Conservation (phyloP, 257 asterid species). For the Solanum commersonii region DNA sequence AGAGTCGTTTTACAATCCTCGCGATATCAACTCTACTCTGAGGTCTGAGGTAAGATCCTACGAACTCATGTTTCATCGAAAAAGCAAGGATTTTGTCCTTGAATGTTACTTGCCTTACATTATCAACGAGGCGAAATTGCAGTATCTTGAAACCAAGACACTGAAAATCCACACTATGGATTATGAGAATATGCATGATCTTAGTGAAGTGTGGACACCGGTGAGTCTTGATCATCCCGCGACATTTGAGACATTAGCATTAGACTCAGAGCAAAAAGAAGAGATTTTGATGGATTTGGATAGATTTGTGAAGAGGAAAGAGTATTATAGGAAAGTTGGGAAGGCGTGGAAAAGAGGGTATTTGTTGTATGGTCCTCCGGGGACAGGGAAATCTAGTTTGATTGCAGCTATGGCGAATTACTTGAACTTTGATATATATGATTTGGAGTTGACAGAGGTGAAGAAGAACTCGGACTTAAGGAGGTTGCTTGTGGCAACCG, state of each 20-base stretch:
- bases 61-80: slow-evolving; percentile 44
- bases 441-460: slow-evolving; percentile 54
- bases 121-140: slow-evolving; percentile 8
- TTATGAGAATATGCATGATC: slow-evolving; percentile 17
- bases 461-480: slow-evolving; percentile 37
- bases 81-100: slow-evolving; percentile 20
- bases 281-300: slow-evolving; percentile 38
- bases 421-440: slow-evolving; percentile 56
- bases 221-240: slow-evolving; percentile 48
- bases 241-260: slow-evolving; percentile 48
- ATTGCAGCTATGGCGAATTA: slow-evolving; percentile 69
- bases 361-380: slow-evolving; percentile 70
- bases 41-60: slow-evolving; percentile 39
- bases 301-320: slow-evolving; percentile 37
- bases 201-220: slow-evolving; percentile 24
- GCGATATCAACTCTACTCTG: slow-evolving; percentile 19
- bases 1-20: slow-evolving; percentile 12
- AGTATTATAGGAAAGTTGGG: slow-evolving; percentile 44
- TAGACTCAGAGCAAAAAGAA: slow-evolving; percentile 36
- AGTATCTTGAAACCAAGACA: slow-evolving; percentile 31
- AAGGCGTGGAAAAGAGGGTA: slow-evolving; percentile 76
- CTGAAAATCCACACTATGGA: slow-evolving; percentile 38
- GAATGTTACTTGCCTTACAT: slow-evolving; percentile 35
- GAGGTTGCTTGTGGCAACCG: slow-evolving; percentile 30
- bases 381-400: slow-evolving; percentile 69